Base-by-base conservation (phyloP, 2,329 filamentous ascomycete genomes). In the Venturiaceae sp. region DNA sequence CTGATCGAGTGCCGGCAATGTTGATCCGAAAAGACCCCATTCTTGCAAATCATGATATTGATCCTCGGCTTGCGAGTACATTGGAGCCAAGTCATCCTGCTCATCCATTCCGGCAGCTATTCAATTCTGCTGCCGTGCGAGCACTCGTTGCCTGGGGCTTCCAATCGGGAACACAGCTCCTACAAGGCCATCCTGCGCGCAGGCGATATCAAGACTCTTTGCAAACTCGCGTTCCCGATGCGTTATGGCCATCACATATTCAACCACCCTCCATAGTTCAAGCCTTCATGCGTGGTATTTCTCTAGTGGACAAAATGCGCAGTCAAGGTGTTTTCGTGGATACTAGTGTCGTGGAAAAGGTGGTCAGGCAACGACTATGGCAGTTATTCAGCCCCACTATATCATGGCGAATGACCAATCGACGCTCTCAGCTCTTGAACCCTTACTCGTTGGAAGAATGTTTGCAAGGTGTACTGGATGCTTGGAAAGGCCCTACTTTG, bases 111-210 rank as follows among this genome's bases (percentile, higher is more conserved):
- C 26, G 30, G 3, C 52, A 59, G 32, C 62, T 71, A 21, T 68
- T 71, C 62, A 61, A 55, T 11, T 23, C 56, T 3, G 37, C 62
- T 13, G 65, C 70, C 62, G 63, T 64, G 14, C 60, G 65, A 34
- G 68, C 69, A 1, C 62, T 72, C 5, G 61, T 72, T 5, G 60
- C 62, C 2, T 72, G 71, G 71, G 67, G 67, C 9, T 69, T 71
- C 57, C 60, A 52, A 13, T 41, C 19, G 30, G 60, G 55, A 57
- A 65, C n/a, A 41, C 32, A 33, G 32, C 8, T 53, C 36, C 34
- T 59, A 11, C 28, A 60, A 3, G 56, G 57, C 33, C 11, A 30
- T 14, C 32, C 23, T 5, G 56, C 54, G 9, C 30, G 50, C 8
- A 41, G 14, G 14, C 21, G 44, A 30, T 14, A n/a, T n/a, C n/a